Percentiles rank a stretch among this genome's conserved stretches.
These are phyloP conservation scores for Hymenoscyphus infarciens DNA, from an alignment of 2,329 filamentous ascomycete species.

Conservation along the genomic window DNA sequence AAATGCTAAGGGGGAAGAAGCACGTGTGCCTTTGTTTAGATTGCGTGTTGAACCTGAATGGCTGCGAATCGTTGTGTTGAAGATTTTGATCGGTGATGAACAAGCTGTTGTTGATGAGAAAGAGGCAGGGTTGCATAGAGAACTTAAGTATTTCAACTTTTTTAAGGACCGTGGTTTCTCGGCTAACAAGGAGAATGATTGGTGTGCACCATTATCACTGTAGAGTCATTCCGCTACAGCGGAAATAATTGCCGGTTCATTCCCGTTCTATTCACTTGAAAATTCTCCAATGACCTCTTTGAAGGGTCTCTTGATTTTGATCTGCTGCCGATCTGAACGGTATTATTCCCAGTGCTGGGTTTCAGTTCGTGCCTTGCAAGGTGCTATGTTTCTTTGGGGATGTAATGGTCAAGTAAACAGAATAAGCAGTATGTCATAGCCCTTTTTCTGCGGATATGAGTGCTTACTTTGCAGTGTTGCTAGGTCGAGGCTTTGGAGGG, in stretches of 20 bases:
- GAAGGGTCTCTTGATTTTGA: background rate
- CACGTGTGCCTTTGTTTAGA: background rate
- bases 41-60: background rate
- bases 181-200: background rate
- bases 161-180: background rate
- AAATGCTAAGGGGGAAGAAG: background rate
- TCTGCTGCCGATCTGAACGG: no score
- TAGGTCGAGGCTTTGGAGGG: no score
- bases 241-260: background rate
- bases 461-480: no score
- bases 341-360: no score
- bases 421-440: no score
- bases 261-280: background rate
- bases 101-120: background rate
- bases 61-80: background rate
- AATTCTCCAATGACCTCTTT: background rate
- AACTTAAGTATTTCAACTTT: background rate
- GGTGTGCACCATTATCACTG: background rate
- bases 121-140: background rate
- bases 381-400: no score
- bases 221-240: background rate
- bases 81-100: background rate
- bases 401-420: no score
- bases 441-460: no score
- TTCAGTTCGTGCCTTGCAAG: no score